Evolutionary conservation across 73 alveolate genomes (phyloP), one percentile per base, ranked within the genome.

Genomic region (Tetrahymena malaccensis): DNA sequence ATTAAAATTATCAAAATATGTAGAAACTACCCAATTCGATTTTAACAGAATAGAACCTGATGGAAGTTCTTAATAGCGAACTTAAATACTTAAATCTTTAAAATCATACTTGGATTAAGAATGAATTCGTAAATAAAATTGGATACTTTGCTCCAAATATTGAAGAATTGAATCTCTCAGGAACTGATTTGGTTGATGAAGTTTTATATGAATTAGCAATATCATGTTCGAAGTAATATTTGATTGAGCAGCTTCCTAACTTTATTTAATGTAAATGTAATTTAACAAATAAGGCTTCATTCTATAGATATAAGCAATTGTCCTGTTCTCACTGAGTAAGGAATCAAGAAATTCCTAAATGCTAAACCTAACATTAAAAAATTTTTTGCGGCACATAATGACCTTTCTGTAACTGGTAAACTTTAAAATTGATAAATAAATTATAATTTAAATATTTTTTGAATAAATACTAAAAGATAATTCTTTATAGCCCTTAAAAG

Each of bases 1-100:
- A 50, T 50, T 19, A 11, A 50, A 13, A 50, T 70, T 70, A 8
- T 70, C n/a, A 70, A 70, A 22, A 12, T 12, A 70, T 27, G 9
- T 84, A 94, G 96, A 94, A 94, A 94, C 40, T 94, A 27, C 96
- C 96, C 25, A 94, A 94, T 85, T 94, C 96, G 43, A 94, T 94
- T 38, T 17, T 94, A 4, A 83, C 96, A 83, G 96, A 94, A 40
- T 85, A 94, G 58, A 94, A 94, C 43, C 85, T 94, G 34, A 85
- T 85, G 84, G 96, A 94, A 34, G 94, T 89, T 10, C 93, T 94
- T 33, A 94, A 83, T 43, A 57, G 38, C 27, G 44, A 94, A 19
- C 55, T 94, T 43, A 94, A 85, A 44, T 94, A 43, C 43, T 33
- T 94, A 27, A 94, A 94, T 43, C 43, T 94, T 13, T 94, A 94